phyloP scores from a whole-genome alignment of 306 rosid genomes.

The Corylus avellana region DNA sequence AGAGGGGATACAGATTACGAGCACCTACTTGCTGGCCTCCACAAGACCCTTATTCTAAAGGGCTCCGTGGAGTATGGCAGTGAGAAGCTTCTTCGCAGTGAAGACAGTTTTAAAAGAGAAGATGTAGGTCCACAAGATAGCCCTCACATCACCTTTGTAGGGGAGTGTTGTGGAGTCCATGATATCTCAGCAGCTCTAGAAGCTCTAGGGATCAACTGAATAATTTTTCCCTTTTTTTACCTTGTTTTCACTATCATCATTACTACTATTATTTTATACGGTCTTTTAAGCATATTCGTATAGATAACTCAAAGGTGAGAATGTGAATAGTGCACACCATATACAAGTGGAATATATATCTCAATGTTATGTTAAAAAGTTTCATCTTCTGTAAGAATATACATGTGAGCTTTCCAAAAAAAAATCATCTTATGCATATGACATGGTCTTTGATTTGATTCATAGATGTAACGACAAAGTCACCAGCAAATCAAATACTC shows the following conservation, averaged over 20 bases:
- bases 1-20: conserved; percentile 77
- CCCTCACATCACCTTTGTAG: conserved; percentile 51
- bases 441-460: conserved; percentile 10
- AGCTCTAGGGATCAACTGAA: conserved; percentile 42
- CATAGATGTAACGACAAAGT: conserved; percentile 18
- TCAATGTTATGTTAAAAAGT: conserved; percentile 10
- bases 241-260: not conserved
- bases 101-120: conserved; percentile 56
- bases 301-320: conserved; percentile 14
- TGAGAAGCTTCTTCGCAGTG: conserved; percentile 56
- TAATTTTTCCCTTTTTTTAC: not conserved
- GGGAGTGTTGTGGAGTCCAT: conserved; percentile 41
- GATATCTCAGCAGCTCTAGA: conserved; percentile 56
- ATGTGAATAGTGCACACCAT: not conserved
- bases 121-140: conserved; percentile 52
- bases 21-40: conserved; percentile 66
- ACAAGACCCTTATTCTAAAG: conserved; percentile 59
- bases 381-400: conserved; percentile 1
- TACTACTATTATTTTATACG: not conserved
- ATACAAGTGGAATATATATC: conserved; percentile 21
- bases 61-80: conserved; percentile 64
- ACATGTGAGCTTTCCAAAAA: conserved; percentile 3
- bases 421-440: not conserved
- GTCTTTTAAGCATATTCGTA: not conserved
- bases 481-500: conserved; percentile 2